Evolutionary conservation across 2,329 filamentous ascomycete genomes (phyloP), one percentile per base, ranked within the genome.

Genomic region (Xylariales sp.): DNA sequence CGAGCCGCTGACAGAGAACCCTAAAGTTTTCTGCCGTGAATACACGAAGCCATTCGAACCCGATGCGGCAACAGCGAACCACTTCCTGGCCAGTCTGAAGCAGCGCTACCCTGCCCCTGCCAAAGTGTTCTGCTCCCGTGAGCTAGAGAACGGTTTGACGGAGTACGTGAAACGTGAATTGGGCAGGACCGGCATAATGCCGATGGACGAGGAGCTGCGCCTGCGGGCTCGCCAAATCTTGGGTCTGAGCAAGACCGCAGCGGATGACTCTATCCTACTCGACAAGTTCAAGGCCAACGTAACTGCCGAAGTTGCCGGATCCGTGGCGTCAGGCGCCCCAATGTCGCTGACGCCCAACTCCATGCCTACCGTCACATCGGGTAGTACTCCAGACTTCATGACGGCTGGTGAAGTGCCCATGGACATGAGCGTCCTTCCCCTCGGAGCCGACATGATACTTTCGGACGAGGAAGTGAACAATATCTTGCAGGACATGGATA

Each of bases 121-220:
- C 0, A 55, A 56, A 7, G 64, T 81, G 0, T 81, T 82, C 52
- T 79, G 74, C 55, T 76, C 72, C 14, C 63, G 73, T 6, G 74
- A 80, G 49, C 63, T 82, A 16, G 78, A 81, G 53, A 60, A 54
- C n/a, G 74, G 70, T 3, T 59, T 82, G 12, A 53, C 63, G 10
- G 62, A 66, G 14, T 76, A 70, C 45, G 72, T 76, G 5, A 57
- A 63, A 20, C 50, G 55, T 3, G 57, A 69, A 42, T 48, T 71
- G 6, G 47, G 55, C 5, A 54, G 52, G 5, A 59, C 53, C 1
- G 66, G 64, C 3, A 50, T 47, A 5, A 64, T 76, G 42, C 77
- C 77, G 0, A 53, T 51, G 2, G 74, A 80, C 48, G 64, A 63
- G 4, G 60, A 59, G 17, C 52, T 82, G 5, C 60, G 65, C 20